Percentiles rank a stretch among this genome's conserved stretches.
Evolutionary conservation across 2,329 filamentous ascomycete genomes (phyloP).

Genomic region (Alternaria atra): DNA sequence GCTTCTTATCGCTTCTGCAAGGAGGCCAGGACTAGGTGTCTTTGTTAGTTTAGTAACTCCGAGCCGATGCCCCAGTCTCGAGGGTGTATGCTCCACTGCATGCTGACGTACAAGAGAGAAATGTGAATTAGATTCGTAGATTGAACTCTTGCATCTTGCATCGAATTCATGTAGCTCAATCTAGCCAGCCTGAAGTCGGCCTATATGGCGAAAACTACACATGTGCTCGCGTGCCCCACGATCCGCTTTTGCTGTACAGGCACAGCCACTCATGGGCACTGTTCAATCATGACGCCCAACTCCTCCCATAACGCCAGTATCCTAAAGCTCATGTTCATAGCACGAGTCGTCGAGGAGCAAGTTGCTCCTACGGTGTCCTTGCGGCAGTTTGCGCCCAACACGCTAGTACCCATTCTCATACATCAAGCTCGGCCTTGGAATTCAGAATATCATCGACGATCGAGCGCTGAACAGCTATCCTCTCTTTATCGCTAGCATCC

Average conservation of each 20-base stretch:
- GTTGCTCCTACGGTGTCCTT: not conserved
- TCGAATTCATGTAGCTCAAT: not conserved
- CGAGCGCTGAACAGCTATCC: constrained; percentile 68
- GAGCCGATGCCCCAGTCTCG: constrained; percentile 3
- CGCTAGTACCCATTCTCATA: constrained; percentile 13
- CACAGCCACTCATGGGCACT: not conserved
- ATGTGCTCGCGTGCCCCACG: constrained; percentile 14
- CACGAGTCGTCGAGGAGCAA: not conserved
- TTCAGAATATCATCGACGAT: constrained; percentile 75
- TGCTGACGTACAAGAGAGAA: constrained; percentile 21
- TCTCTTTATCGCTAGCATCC: constrained; percentile 56
- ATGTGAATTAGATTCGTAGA: not conserved
- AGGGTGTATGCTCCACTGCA: constrained; percentile 17
- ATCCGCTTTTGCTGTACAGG: constrained; percentile 1
- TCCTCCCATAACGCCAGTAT: not conserved
- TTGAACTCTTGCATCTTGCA: not conserved
- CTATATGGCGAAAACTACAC: not conserved
- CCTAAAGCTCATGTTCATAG: not conserved
- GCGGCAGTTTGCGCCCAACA: not conserved
- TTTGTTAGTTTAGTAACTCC: constrained; percentile 22
- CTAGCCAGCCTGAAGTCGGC: not conserved
- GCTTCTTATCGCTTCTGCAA: not conserved
- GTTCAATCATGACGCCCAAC: constrained; percentile 5
- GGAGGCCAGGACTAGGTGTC: constrained; percentile 10
- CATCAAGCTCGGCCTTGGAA: constrained; percentile 54